phyloP scores from a whole-genome alignment of 129 eudicot genomes.

The Artemisia argyi region DNA sequence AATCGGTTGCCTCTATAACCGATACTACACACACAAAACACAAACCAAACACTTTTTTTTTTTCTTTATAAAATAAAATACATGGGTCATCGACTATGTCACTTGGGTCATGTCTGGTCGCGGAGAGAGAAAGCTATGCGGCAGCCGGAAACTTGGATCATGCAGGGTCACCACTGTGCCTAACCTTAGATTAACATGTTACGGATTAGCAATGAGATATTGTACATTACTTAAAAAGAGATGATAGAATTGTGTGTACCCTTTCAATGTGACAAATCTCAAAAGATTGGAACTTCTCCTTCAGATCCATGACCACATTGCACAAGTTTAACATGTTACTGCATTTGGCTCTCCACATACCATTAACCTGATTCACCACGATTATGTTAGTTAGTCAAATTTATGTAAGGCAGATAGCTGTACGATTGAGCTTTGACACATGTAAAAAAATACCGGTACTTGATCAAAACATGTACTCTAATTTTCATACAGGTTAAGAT shows the following conservation, averaged over 20 bases:
- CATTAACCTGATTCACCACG: background rate
- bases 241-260: background rate
- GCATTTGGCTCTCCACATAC: background rate
- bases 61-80: too few relatives aligned
- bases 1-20: too few relatives aligned
- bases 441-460: background rate
- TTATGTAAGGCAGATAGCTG: background rate
- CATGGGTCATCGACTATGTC: too few relatives aligned
- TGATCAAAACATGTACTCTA: background rate
- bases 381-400: background rate
- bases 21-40: too few relatives aligned
- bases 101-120: too few relatives aligned
- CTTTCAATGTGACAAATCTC: background rate
- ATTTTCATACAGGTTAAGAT: background rate
- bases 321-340: background rate
- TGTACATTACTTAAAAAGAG: background rate
- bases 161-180: too few relatives aligned
- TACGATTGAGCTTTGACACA: background rate
- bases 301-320: background rate
- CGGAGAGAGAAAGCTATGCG: too few relatives aligned
- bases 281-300: background rate
- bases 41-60: too few relatives aligned
- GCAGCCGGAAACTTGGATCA: too few relatives aligned
- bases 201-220: too few relatives aligned
- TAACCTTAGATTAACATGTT: too few relatives aligned